Conservation (phyloP, 331 rosid species). For the Acacia pycnantha region DNA sequence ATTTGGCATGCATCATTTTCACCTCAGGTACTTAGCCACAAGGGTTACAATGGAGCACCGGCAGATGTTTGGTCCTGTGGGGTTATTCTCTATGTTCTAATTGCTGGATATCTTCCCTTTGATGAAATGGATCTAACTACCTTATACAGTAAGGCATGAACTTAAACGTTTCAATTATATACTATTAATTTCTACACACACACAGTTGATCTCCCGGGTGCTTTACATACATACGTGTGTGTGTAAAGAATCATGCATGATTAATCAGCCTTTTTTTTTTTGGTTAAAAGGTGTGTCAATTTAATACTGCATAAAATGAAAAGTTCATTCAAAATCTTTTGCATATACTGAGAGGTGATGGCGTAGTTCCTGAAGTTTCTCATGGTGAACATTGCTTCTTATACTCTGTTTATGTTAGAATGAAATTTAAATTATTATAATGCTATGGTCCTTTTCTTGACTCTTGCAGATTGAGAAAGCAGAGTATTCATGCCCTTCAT, state of each 20-base stretch:
- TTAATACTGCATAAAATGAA: constrained; percentile 10
- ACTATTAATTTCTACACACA: not conserved
- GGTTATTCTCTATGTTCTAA: constrained; percentile 80
- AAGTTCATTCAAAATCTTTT: not conserved
- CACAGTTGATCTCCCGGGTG: constrained; percentile 6
- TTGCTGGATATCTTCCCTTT: constrained; percentile 92
- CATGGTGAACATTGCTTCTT: constrained; percentile 10
- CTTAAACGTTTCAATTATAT: constrained; percentile 32
- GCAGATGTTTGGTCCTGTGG: constrained; percentile 99
- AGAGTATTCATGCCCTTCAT: constrained; percentile 73
- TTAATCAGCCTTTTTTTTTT: not conserved
- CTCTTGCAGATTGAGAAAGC: constrained; percentile 71
- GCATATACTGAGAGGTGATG: constrained; percentile 1
- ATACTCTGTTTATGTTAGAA: not conserved
- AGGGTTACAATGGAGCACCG: constrained; percentile 84
- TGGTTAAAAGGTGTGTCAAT: not conserved
- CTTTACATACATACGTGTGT: not conserved
- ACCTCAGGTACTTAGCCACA: constrained; percentile 83
- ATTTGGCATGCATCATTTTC: constrained; percentile 27
- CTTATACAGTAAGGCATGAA: constrained; percentile 87
- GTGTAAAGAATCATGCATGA: not conserved
- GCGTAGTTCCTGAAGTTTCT: constrained; percentile 18
- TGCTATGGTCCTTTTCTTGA: not conserved
- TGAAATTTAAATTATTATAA: constrained; percentile 17
- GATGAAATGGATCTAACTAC: constrained; percentile 95